These are phyloP conservation scores for Cyclotella cryptica DNA, from an alignment of 108 stramenopile genomes.

Conservation along the genomic window DNA sequence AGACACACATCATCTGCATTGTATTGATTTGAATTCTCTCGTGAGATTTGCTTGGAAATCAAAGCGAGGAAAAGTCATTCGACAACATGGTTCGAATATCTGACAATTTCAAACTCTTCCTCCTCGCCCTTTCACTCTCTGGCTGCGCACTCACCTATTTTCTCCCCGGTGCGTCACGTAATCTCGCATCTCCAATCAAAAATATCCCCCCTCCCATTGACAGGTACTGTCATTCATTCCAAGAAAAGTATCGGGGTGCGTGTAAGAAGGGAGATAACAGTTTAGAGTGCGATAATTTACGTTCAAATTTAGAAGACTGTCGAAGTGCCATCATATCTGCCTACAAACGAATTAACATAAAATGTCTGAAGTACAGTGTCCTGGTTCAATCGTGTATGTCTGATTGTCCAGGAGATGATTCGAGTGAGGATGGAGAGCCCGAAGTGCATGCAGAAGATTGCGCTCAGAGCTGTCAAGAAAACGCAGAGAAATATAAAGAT, in stretches of 20 bases:
- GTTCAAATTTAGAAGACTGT: slow-evolving; percentile 15
- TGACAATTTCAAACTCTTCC: slow-evolving; percentile 24
- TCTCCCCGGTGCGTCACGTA: neutral
- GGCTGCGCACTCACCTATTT: slow-evolving; percentile 20
- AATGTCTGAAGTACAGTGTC: slow-evolving; percentile 12
- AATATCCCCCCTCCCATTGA: neutral
- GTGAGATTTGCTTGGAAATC: too few species aligned
- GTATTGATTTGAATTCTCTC: too few species aligned
- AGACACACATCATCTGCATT: too few species aligned
- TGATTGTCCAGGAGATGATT: slow-evolving; percentile 9
- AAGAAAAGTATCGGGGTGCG: slow-evolving; percentile 7
- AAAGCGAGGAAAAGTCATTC: too few species aligned
- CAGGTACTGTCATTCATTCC: slow-evolving; percentile 6
- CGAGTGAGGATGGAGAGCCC: slow-evolving; percentile 11
- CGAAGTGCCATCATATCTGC: slow-evolving; percentile 8
- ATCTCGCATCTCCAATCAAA: slow-evolving; percentile 8
- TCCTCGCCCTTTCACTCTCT: slow-evolving; percentile 4
- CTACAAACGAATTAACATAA: slow-evolving; percentile 14
- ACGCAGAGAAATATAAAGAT: neutral
- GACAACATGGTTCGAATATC: slow-evolving; percentile 3
- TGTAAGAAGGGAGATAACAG: neutral
- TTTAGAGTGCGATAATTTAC: neutral
- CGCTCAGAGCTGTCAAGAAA: neutral
- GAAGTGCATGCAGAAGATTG: neutral
- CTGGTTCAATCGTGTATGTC: slow-evolving; percentile 12